Evolutionary conservation across 1,284 basidiomycete genomes (phyloP).

Genomic region (Mycosarcoma maydis): DNA sequence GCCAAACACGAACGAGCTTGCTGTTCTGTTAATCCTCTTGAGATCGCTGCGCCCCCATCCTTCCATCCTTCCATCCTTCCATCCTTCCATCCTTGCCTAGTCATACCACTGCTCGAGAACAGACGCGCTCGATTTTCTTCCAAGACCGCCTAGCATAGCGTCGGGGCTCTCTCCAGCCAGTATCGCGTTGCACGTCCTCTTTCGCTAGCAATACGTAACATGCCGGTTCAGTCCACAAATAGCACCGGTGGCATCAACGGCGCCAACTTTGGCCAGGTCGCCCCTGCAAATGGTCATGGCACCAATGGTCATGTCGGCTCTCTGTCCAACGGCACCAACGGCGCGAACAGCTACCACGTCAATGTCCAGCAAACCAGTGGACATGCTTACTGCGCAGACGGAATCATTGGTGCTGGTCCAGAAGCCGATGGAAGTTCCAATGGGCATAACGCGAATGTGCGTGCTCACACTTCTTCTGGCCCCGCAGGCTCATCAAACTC

Average conservation of each 20-base stretch:
- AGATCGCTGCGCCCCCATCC: too few relatives aligned
- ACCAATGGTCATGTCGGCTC: slow-evolving; percentile 6
- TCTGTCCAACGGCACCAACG: background rate
- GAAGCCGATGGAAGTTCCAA: slow-evolving; percentile 1
- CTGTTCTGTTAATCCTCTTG: too few relatives aligned
- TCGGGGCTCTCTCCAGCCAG: too few relatives aligned
- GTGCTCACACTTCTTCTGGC: background rate
- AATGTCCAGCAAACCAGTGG: slow-evolving; percentile 7
- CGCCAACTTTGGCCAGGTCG: slow-evolving; percentile 10
- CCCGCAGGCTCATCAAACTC: slow-evolving; percentile 1
- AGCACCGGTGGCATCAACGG: slow-evolving; percentile 1
- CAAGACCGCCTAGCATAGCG: too few relatives aligned
- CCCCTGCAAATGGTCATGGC: background rate
- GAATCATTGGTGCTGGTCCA: background rate
- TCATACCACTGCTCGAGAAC: too few relatives aligned
- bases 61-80: too few relatives aligned
- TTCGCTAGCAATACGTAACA: too few relatives aligned
- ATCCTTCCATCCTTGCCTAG: too few relatives aligned
- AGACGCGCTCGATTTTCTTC: too few relatives aligned
- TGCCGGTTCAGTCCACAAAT: slow-evolving; percentile 18
- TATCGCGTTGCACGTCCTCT: too few relatives aligned
- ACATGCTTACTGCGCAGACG: background rate
- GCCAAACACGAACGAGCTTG: too few relatives aligned
- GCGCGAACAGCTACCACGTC: background rate
- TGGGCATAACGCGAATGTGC: background rate